A percentile compares a stretch with the other conserved stretches of the same genome.
Conservation (phyloP, 306 rosid genomes). For the Corylus heterophylla region DNA sequence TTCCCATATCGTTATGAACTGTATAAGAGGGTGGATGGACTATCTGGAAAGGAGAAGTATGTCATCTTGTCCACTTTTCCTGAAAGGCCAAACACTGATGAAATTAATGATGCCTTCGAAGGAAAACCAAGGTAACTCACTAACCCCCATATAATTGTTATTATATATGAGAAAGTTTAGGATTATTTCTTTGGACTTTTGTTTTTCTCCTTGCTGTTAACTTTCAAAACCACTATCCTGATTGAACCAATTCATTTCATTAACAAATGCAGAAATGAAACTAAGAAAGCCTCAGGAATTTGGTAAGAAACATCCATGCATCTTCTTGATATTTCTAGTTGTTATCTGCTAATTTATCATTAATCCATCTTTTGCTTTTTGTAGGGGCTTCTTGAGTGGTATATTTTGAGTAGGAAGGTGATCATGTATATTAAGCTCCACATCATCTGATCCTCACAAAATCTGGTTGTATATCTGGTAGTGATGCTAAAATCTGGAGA, state of each 20-base stretch:
- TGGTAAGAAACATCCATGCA: constrained; percentile 34
- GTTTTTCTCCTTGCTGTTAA: constrained; percentile 13
- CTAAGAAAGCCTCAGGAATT: constrained; percentile 41
- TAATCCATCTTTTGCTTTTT: background rate
- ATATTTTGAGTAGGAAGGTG: constrained; percentile 20
- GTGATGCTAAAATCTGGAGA: background rate
- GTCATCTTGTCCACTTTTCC: constrained; percentile 59
- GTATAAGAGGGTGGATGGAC: constrained; percentile 84
- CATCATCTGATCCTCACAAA: background rate
- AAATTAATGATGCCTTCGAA: constrained; percentile 63
- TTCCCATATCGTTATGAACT: constrained; percentile 70
- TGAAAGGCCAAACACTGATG: constrained; percentile 61
- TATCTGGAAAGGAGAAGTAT: constrained; percentile 69
- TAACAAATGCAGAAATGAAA: constrained; percentile 38
- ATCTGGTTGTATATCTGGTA: background rate
- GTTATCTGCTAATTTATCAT: background rate
- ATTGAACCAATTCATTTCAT: constrained; percentile 26
- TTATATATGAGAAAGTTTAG: background rate
- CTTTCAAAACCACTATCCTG: background rate
- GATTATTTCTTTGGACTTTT: constrained; percentile 1
- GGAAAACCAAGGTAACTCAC: constrained; percentile 69
- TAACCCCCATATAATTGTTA: constrained; percentile 1
- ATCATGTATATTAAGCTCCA: background rate
- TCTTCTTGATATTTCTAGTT: background rate
- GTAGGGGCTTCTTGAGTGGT: constrained; percentile 44